Base-by-base conservation (phyloP, 164 flowering plant genomes). In the grape (Vitis vinifera) region DNA sequence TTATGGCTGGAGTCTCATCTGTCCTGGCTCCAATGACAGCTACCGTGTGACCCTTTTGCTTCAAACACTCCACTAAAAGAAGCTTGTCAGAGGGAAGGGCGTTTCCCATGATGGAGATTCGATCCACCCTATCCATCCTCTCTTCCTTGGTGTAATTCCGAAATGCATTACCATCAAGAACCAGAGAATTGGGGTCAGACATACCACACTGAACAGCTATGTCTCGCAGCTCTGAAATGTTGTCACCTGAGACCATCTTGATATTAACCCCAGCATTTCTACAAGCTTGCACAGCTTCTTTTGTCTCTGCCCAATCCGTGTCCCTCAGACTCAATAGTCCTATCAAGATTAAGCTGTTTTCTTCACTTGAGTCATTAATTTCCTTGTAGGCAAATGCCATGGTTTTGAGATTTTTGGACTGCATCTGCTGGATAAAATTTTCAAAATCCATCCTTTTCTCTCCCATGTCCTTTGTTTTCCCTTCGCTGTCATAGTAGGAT, bases 1-100 rank as follows among this genome's bases (percentile, higher is more conserved):
- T 73, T n/a, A 73, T 67, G 13, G 69, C 71, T 23, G 75, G 75
- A 66, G 61, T 49, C 37, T 77, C 80, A 63, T 23, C 30, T 57
- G 80, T 70, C 15, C 47, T 29, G 37, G 3, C 23, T 17, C 77
- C 75, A 19, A 50, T 12, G 1, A 78, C 17, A 13, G 75, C 77
- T 6, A 78, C 81, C 8, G 59, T 62, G 2, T 78, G 67, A 0
- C 75, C 70, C 55, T 71, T 78, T 14, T 71, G 64, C 17, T 31
- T 71, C 73, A 78, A 55, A 47, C 57, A 62, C 23, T 75, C 10
- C 12, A 71, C 62, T 11, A 76, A 19, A 10, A 61, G 70, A 31
- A 51, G 51, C 56, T 66, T 70, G 44, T 75, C 63, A 19, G 44
- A 17, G 4, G 79, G 76, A 13, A 5, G 47, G 31, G 59, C 47